A percentile compares a stretch with the other conserved stretches of the same genome.
These are phyloP conservation scores for Boletus subparvulus DNA, from an alignment of 768 basidiomycete species.

Conservation along the genomic window DNA sequence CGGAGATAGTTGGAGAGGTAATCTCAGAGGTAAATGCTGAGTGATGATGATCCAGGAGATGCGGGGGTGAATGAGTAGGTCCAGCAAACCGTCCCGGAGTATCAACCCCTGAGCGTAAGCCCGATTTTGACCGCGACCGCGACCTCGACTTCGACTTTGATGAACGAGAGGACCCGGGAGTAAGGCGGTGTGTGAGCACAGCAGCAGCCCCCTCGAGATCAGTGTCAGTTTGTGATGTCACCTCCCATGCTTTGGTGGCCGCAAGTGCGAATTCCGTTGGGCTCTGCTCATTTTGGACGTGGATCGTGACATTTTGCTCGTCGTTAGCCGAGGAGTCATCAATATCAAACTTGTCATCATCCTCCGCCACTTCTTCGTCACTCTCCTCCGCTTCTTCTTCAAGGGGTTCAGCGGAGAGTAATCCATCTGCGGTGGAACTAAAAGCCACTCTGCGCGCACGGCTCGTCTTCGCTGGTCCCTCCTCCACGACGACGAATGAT, in stretches of 20 bases:
- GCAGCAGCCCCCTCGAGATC: conserved; percentile 35
- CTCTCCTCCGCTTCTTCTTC: conserved; percentile 46
- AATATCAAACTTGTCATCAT: conserved; percentile 88
- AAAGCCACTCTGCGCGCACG: conserved; percentile 16
- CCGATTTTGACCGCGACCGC: conserved; percentile 37
- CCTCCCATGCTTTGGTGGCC: conserved; percentile 32
- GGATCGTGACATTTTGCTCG: conserved; percentile 1
- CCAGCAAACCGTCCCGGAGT: conserved; percentile 61
- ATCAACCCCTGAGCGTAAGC: conserved; percentile 57
- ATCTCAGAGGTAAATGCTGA: conserved; percentile 33
- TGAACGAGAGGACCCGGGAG: conserved; percentile 28
- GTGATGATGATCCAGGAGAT: conserved; percentile 18
- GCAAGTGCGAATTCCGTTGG: conserved; percentile 15
- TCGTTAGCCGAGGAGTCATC: conserved; percentile 70
- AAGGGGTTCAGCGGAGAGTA: conserved; percentile 19
- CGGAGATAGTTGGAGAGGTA: conserved; percentile 38
- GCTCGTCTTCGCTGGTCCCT: conserved; percentile 56
- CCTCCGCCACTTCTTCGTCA: conserved; percentile 47
- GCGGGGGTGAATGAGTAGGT: conserved; percentile 49
- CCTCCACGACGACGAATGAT: conserved; percentile 97
- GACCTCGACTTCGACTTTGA: conserved; percentile 38
- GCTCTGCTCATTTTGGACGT: conserved; percentile 16
- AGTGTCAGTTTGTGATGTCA: conserved; percentile 25
- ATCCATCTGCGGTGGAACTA: conserved; percentile 3
- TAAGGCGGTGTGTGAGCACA: conserved; percentile 31